phyloP scores from a whole-genome alignment of 495 filamentous ascomycete species.

The Haplographium delicatum region DNA sequence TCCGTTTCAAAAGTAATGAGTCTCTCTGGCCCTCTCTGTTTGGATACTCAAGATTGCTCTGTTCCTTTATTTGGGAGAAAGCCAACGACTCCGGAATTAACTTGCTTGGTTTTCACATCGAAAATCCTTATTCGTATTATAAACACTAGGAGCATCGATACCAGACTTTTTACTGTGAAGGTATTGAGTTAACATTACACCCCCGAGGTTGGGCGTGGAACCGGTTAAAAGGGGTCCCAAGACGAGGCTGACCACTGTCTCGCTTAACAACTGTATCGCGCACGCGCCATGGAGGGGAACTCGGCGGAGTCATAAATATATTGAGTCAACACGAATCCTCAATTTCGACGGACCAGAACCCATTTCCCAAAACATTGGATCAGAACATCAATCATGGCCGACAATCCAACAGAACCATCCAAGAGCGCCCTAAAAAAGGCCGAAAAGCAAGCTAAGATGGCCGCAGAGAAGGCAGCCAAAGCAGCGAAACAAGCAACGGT shows the following conservation, averaged over 20 bases:
- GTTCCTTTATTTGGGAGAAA: no score
- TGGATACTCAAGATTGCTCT: no score
- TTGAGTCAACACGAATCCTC: constrained; percentile 9
- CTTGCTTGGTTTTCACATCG: no score
- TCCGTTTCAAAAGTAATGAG: no score
- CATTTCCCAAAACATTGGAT: neutral
- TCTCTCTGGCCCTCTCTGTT: no score
- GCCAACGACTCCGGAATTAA: no score
- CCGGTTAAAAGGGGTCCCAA: neutral
- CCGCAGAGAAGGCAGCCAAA: constrained; percentile 63
- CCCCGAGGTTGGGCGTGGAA: neutral
- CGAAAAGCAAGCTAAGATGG: constrained; percentile 59
- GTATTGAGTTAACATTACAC: no score
- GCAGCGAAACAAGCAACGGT: constrained; percentile 46
- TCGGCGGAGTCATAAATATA: constrained; percentile 1
- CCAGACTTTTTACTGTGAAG: no score
- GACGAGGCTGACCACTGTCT: constrained; percentile 3
- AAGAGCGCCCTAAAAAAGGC: constrained; percentile 62
- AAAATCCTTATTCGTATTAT: no score
- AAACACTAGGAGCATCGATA: no score
- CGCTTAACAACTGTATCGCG: constrained; percentile 5
- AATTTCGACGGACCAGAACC: neutral
- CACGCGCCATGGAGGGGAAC: constrained; percentile 12
- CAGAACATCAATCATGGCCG: constrained; percentile 22
- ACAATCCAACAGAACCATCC: constrained; percentile 18